phyloP scores from a whole-genome alignment of 2,329 filamentous ascomycete species.

The Botrytis elliptica region DNA sequence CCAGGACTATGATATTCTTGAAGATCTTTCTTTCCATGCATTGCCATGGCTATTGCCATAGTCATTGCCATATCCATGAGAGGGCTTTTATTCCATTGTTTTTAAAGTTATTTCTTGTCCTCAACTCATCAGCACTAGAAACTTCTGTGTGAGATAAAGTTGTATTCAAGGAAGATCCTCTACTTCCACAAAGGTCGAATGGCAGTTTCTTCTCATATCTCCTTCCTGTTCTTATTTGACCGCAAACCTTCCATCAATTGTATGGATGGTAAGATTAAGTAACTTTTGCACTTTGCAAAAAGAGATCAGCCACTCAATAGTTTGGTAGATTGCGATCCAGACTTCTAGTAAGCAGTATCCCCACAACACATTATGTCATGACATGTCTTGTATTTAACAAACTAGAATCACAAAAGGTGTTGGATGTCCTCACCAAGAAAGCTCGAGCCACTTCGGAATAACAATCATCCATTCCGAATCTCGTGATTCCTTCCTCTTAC shows the following conservation, averaged over 20 bases:
- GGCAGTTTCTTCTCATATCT: too few relatives aligned
- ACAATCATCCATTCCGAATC: background rate
- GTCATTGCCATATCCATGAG: background rate
- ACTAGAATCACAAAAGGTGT: background rate
- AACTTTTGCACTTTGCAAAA: background rate
- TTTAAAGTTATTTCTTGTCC: background rate
- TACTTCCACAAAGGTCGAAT: background rate
- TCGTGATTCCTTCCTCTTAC: background rate
- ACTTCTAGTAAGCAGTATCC: background rate
- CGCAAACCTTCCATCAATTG: background rate
- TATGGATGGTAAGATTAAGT: background rate
- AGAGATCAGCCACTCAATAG: too few relatives aligned
- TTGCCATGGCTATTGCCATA: background rate
- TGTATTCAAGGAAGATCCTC: background rate
- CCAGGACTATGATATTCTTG: background rate
- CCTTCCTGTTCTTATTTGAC: background rate
- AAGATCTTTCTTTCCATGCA: background rate
- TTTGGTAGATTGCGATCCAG: background rate
- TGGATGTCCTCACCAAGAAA: background rate
- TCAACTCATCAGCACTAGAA: background rate
- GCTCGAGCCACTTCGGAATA: background rate
- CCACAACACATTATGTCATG: background rate
- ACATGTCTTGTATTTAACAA: background rate
- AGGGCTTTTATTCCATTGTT: too few relatives aligned
- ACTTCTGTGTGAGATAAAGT: background rate